Evolutionary conservation across 345 rosid genomes (phyloP).

Genomic region (Reutealis trisperma): DNA sequence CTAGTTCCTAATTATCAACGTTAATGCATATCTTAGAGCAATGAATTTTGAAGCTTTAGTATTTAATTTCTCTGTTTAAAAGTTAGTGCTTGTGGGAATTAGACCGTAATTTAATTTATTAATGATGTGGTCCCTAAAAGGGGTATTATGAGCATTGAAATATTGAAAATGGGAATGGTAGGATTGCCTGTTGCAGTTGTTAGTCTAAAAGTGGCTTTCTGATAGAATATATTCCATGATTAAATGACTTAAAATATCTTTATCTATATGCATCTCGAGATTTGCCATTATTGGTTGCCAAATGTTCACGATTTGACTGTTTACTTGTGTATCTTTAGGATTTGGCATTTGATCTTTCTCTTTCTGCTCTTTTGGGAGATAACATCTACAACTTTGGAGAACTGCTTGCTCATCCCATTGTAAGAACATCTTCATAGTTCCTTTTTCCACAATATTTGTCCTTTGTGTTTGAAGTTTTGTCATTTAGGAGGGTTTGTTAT

Average conservation of each 20-base stretch:
- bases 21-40: background rate
- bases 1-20: background rate
- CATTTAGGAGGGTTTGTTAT: background rate
- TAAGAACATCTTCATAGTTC: conserved; percentile 44
- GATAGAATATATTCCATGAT: background rate
- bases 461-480: background rate
- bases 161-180: background rate
- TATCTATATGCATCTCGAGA: background rate
- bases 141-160: background rate
- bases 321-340: conserved; percentile 49
- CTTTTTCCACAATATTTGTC: background rate
- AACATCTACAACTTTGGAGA: conserved; percentile 99
- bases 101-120: background rate
- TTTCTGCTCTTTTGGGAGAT: conserved; percentile 97
- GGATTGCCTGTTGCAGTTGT: background rate
- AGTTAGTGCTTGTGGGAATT: background rate
- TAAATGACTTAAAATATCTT: background rate
- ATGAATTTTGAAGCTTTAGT: background rate
- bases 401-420: conserved; percentile 97
- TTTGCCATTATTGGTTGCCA: background rate
- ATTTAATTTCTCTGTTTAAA: background rate
- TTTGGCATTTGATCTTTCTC: conserved; percentile 96
- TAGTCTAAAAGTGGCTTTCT: background rate
- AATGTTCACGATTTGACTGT: background rate
- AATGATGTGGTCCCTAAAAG: background rate